Evolutionary conservation across 306 rosid genomes (phyloP), one percentile per base, ranked within the genome.

Genomic region (Nissolia schottii): DNA sequence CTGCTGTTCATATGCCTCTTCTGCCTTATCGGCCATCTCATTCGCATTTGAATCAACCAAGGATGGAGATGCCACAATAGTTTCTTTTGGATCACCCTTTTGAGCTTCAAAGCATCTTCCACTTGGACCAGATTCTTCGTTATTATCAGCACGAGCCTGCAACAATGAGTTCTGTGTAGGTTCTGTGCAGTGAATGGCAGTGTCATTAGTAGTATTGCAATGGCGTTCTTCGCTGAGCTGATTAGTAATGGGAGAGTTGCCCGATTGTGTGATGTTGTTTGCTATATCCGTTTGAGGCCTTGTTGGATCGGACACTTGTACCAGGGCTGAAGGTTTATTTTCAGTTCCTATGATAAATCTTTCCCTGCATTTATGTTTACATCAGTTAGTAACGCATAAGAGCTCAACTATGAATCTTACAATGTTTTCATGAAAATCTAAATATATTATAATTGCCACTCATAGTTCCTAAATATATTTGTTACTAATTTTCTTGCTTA

Each of bases 301-400:
- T 64, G 41, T 78, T 7, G 77, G 25, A 29, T n/a, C 3, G 3
- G 67, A 35, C 24, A 38, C 75, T 32, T 71, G 82, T 56, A 37
- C 15, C 7, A 24, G 78, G 2, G 53, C 4, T 60, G 71, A 41
- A 24, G 57, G 37, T 18, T 43, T 73, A 14, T 57, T 70, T 61
- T 86, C 83, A 16, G 31, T 35, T 22, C 69, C 69, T 16, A 22
- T 15, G 72, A 61, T 72, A 55, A 90, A 90, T 78, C 73, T 82
- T 84, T 87, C 91, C 86, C 98, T 92, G 85, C 55, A 85, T 76
- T 75, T 12, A 43, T 7, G 45, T 64, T 9, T 37, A 43, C 24
- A 28, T 7, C 27, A n/a, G n/a, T 18, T 24, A 1, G 37, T 16
- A 25, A 46, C 38, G 50, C 41, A 60, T 0, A 10, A n/a, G 28